phyloP scores from a whole-genome alignment of 441 rosid species.

The Cnidoscolus chayamansa region DNA sequence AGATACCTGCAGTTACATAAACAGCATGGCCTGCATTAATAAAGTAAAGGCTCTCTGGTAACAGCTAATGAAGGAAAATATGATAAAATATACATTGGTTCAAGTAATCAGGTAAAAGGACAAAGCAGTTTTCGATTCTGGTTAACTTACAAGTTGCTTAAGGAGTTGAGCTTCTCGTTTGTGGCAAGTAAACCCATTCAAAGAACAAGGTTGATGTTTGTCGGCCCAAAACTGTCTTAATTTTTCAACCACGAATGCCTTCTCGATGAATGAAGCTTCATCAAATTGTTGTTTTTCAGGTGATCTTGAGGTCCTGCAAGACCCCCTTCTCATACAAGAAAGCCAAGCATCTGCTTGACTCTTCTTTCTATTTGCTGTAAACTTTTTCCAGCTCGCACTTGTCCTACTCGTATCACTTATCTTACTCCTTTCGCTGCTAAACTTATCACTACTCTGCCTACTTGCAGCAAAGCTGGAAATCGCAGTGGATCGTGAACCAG shows the following conservation, averaged over 20 bases:
- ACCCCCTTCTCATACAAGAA: slow-evolving; percentile 46
- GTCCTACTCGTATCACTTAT: slow-evolving; percentile 39
- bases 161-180: slow-evolving; percentile 67
- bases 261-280: slow-evolving; percentile 52
- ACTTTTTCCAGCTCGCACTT: slow-evolving; percentile 38
- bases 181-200: slow-evolving; percentile 58
- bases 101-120: not conserved
- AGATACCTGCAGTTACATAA: slow-evolving; percentile 37
- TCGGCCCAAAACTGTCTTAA: slow-evolving; percentile 70
- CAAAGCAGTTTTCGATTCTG: not conserved
- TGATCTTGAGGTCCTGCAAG: slow-evolving; percentile 41
- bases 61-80: not conserved
- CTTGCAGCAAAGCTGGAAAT: slow-evolving; percentile 29
- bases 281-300: slow-evolving; percentile 36
- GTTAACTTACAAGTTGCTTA: slow-evolving; percentile 46
- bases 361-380: slow-evolving; percentile 42
- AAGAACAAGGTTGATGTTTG: slow-evolving; percentile 51
- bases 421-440: slow-evolving; percentile 38
- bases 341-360: slow-evolving; percentile 53
- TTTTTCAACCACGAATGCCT: slow-evolving; percentile 51
- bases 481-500: slow-evolving; percentile 28
- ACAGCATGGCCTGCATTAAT: slow-evolving; percentile 3
- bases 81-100: not conserved
- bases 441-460: slow-evolving; percentile 32
- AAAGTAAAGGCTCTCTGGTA: not conserved